Percentiles rank a stretch among this genome's conserved stretches.
phyloP scores from a whole-genome alignment of 1,284 basidiomycete genomes.

The Fomitopsis schrenkii region DNA sequence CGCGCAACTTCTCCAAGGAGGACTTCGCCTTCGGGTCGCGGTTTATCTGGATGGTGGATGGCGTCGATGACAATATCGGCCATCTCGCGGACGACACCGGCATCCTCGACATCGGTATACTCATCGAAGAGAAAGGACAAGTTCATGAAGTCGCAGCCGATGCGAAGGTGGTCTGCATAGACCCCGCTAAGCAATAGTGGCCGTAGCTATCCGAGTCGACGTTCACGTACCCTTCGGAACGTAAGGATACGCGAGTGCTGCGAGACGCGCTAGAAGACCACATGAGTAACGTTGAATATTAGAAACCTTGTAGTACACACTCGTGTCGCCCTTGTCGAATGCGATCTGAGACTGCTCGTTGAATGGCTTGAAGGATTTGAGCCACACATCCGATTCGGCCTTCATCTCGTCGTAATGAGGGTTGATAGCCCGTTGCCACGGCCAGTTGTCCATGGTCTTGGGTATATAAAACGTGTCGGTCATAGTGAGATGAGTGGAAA shows the following conservation, averaged over 20 bases:
- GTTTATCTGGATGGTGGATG: slow-evolving; percentile 25
- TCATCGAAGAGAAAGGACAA: slow-evolving; percentile 38
- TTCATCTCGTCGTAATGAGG: slow-evolving; percentile 21
- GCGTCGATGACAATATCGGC: slow-evolving; percentile 33
- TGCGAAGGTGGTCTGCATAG: slow-evolving; percentile 18
- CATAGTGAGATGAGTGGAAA: too few species aligned
- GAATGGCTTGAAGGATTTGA: slow-evolving; percentile 26
- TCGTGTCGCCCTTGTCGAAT: slow-evolving; percentile 27
- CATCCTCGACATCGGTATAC: slow-evolving; percentile 28
- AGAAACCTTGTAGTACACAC: slow-evolving; percentile 4
- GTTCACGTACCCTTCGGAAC: slow-evolving; percentile 11
- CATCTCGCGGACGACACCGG: slow-evolving; percentile 15
- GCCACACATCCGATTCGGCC: slow-evolving; percentile 25
- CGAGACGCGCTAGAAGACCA: slow-evolving; percentile 23
- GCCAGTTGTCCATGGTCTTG: slow-evolving; percentile 11
- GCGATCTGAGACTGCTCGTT: slow-evolving; percentile 21
- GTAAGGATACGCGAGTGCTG: slow-evolving; percentile 17
- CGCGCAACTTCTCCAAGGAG: slow-evolving; percentile 27
- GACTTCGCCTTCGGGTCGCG: slow-evolving; percentile 25
- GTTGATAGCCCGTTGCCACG: slow-evolving; percentile 13
- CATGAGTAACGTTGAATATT: slow-evolving; percentile 11
- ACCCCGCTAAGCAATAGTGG: not conserved
- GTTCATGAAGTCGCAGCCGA: slow-evolving; percentile 35
- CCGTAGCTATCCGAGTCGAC: not conserved
- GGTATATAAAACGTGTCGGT: slow-evolving; percentile 13